phyloP scores from a whole-genome alignment of 2,329 filamentous ascomycete species.

The Diaporthe capsici region DNA sequence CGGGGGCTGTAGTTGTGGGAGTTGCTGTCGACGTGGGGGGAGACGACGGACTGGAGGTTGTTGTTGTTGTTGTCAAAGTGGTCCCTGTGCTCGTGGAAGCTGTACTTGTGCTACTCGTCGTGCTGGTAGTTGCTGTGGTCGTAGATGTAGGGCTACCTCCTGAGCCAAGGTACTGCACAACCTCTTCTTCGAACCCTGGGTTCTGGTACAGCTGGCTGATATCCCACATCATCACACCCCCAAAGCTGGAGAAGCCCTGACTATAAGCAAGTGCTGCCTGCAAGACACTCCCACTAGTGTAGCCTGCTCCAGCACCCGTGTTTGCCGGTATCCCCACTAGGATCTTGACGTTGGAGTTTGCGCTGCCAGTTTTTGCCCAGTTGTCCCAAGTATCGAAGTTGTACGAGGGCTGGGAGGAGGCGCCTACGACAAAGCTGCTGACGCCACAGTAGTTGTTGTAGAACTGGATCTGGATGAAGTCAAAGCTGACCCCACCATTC shows the following conservation, averaged over 20 bases:
- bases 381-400: slow-evolving; percentile 76
- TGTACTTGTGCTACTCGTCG: slow-evolving; percentile 24
- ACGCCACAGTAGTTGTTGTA: slow-evolving; percentile 79
- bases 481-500: slow-evolving; percentile 66
- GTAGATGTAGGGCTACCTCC: slow-evolving; percentile 20
- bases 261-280: slow-evolving; percentile 65
- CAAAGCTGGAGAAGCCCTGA: slow-evolving; percentile 71
- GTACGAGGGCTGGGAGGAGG: slow-evolving; percentile 65
- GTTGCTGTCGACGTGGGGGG: slow-evolving; percentile 8
- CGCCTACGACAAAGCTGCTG: slow-evolving; percentile 62
- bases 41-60: slow-evolving; percentile 7
- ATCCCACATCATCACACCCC: slow-evolving; percentile 80
- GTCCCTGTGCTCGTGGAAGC: slow-evolving; percentile 34
- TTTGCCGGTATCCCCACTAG: slow-evolving; percentile 73
- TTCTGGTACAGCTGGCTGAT: slow-evolving; percentile 73
- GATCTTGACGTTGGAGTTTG: slow-evolving; percentile 73
- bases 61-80: slow-evolving; percentile 1
- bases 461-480: slow-evolving; percentile 76
- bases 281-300: slow-evolving; percentile 63
- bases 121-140: slow-evolving; percentile 36
- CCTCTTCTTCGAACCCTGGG: slow-evolving; percentile 64
- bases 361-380: slow-evolving; percentile 71
- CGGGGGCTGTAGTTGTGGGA: slow-evolving; percentile 34
- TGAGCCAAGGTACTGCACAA: slow-evolving; percentile 54
- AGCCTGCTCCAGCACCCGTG: slow-evolving; percentile 68